These are phyloP conservation scores for Ceratocystis variospora DNA, from an alignment of 2,329 filamentous ascomycete species.

Conservation along the genomic window DNA sequence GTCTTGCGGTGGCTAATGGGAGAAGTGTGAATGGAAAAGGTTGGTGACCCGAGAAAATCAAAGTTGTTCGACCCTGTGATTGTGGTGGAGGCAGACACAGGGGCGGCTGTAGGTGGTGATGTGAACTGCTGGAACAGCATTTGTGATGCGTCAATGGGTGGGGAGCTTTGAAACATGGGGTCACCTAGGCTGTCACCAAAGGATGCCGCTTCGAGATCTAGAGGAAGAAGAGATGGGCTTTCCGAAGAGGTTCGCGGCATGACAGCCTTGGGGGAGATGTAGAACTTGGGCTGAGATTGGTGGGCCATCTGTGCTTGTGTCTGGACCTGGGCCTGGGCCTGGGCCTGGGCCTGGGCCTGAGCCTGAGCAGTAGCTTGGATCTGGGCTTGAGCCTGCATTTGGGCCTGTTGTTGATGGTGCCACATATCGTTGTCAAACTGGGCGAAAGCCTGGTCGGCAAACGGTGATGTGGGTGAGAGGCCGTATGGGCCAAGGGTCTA, in stretches of 20 bases:
- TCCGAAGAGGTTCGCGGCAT: slow-evolving; percentile 16
- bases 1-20: slow-evolving; percentile 12
- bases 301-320: not conserved
- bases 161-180: slow-evolving; percentile 12
- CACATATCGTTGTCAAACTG: slow-evolving; percentile 13
- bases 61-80: not conserved
- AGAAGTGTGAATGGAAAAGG: slow-evolving; percentile 9
- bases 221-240: slow-evolving; percentile 12
- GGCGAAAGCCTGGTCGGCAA: slow-evolving; percentile 8
- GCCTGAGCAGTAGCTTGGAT: not conserved
- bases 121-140: slow-evolving; percentile 14
- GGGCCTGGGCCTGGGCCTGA: no score
- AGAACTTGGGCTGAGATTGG: slow-evolving; percentile 10
- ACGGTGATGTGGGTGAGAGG: slow-evolving; percentile 12
- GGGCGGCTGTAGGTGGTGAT: not conserved
- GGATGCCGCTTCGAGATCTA: slow-evolving; percentile 11
- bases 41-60: slow-evolving; percentile 16
- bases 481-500: slow-evolving; percentile 1
- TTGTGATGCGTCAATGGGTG: slow-evolving; percentile 9
- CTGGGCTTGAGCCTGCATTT: not conserved
- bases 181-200: slow-evolving; percentile 9
- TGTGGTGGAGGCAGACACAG: not conserved
- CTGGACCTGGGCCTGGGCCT: not conserved
- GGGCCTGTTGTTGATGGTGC: slow-evolving; percentile 1
- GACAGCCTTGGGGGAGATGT: slow-evolving; percentile 14